Percentiles rank a stretch among this genome's conserved stretches.
Evolutionary conservation across 352 stramenopile species (phyloP).

Genomic region (Blastocystis hominis): DNA sequence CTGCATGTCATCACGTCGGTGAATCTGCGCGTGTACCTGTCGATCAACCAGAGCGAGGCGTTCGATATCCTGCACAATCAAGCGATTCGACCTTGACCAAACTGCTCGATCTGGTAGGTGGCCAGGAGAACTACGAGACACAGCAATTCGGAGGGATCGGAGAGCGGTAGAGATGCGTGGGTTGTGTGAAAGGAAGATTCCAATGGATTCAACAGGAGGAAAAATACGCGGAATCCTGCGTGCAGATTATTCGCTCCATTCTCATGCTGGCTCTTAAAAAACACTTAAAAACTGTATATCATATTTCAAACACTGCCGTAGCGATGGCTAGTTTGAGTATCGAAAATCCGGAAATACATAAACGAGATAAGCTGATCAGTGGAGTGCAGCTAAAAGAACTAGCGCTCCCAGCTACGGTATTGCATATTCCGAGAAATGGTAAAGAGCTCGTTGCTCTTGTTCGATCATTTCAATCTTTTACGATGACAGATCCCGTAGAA

Average conservation of each 20-base stretch:
- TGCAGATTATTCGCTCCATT: conserved; percentile 7
- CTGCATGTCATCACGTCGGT: conserved; percentile 16
- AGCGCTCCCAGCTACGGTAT: not conserved
- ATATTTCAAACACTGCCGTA: conserved; percentile 5
- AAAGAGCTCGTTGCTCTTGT: conserved; percentile 1
- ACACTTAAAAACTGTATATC: conserved; percentile 29
- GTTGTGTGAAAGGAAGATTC: not conserved
- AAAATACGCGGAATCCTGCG: not conserved
- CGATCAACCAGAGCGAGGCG: conserved; percentile 24
- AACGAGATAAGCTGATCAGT: not conserved
- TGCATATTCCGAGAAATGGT: not conserved
- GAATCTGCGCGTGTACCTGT: conserved; percentile 16
- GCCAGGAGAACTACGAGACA: conserved; percentile 22
- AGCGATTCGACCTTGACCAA: not conserved
- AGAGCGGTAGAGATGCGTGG: not conserved
- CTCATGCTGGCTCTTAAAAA: conserved; percentile 26
- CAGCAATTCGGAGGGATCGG: not conserved
- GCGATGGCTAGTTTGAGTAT: not conserved
- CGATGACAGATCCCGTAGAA: conserved; percentile 16
- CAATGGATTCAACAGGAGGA: not conserved
- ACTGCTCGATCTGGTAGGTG: conserved; percentile 22
- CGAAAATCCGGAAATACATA: conserved; percentile 6
- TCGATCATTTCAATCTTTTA: not conserved
- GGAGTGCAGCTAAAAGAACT: not conserved
- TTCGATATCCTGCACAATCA: not conserved